Evolutionary conservation across 1,284 basidiomycete species (phyloP).

Genomic region (Nidula niveotomentosa): DNA sequence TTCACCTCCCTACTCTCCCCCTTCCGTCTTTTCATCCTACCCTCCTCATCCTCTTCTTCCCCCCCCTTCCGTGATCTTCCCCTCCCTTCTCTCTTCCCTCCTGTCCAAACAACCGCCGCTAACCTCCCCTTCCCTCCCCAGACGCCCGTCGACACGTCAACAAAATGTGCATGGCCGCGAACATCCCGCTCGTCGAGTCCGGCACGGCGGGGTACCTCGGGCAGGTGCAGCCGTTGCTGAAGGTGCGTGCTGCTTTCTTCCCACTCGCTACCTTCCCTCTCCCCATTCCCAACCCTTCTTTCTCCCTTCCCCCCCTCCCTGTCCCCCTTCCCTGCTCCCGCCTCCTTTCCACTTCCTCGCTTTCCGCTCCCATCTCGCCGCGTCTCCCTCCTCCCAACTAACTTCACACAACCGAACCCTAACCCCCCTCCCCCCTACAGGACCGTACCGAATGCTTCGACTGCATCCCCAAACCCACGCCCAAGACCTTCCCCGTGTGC

Average conservation of each 20-base stretch:
- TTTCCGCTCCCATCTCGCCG: too few relatives aligned
- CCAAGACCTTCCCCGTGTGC: slow-evolving; percentile 96
- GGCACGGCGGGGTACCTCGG: slow-evolving; percentile 97
- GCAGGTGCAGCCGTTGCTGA: slow-evolving; percentile 76
- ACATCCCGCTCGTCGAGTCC: slow-evolving; percentile 92
- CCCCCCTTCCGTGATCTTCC: not conserved
- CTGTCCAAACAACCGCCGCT: not conserved
- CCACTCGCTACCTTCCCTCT: not conserved
- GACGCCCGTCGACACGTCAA: slow-evolving; percentile 95
- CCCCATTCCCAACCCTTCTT: not conserved
- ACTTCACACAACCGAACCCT: too few relatives aligned
- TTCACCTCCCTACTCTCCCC: not conserved
- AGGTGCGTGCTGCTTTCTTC: slow-evolving; percentile 38
- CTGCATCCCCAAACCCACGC: slow-evolving; percentile 86
- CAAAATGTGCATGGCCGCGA: slow-evolving; percentile 93
- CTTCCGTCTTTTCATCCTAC: not conserved
- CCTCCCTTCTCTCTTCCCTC: not conserved
- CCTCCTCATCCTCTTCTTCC: not conserved
- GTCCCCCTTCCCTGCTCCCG: too few relatives aligned
- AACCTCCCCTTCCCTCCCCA: slow-evolving; percentile 19
- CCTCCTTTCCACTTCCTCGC: too few relatives aligned
- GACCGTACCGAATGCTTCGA: slow-evolving; percentile 91
- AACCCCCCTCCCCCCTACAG: slow-evolving; percentile 33
- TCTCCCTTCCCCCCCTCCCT: too few relatives aligned
- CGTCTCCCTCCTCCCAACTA: too few relatives aligned